Percentiles rank a stretch among this genome's conserved stretches.
Evolutionary conservation across 176 grass and related monocot species (phyloP).

Genomic region (Bothriochloa decipiens): DNA sequence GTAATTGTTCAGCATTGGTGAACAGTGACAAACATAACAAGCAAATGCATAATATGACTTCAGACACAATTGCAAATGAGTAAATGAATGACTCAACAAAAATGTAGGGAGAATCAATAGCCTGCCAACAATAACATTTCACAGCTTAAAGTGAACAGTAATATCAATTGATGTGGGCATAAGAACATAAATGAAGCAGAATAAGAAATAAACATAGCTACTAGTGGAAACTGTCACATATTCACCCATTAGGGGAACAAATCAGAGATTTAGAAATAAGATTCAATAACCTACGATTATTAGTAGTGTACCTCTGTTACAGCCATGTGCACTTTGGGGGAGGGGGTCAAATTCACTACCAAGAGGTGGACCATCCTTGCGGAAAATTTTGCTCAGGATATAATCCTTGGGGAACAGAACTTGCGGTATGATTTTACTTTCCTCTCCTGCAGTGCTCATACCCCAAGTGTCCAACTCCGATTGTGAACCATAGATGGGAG

Average conservation of each 20-base stretch:
- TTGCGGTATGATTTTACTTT: conserved; percentile 52
- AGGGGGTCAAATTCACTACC: conserved; percentile 66
- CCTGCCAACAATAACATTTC: conserved; percentile 24
- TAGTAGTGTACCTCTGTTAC: conserved; percentile 58
- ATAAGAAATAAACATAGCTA: conserved; percentile 1
- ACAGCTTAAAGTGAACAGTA: not conserved
- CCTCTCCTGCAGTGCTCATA: conserved; percentile 44
- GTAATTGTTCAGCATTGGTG: not conserved
- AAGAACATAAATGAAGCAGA: conserved; percentile 4
- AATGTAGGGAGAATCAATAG: not conserved
- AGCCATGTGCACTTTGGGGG: conserved; percentile 36
- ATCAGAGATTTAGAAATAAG: not conserved
- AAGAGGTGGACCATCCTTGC: conserved; percentile 89
- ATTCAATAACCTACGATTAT: not conserved
- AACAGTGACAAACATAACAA: conserved; percentile 33
- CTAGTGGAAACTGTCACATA: not conserved
- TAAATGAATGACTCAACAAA: not conserved
- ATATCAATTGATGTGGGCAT: not conserved
- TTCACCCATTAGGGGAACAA: conserved; percentile 20
- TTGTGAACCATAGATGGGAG: conserved; percentile 15
- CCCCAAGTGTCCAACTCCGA: conserved; percentile 17
- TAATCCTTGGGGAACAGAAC: conserved; percentile 78
- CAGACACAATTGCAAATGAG: conserved; percentile 17
- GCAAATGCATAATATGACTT: not conserved
- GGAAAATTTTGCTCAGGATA: conserved; percentile 80